These are phyloP conservation scores for Begonia masoniana DNA, from an alignment of 306 rosid genomes.

Conservation along the genomic window DNA sequence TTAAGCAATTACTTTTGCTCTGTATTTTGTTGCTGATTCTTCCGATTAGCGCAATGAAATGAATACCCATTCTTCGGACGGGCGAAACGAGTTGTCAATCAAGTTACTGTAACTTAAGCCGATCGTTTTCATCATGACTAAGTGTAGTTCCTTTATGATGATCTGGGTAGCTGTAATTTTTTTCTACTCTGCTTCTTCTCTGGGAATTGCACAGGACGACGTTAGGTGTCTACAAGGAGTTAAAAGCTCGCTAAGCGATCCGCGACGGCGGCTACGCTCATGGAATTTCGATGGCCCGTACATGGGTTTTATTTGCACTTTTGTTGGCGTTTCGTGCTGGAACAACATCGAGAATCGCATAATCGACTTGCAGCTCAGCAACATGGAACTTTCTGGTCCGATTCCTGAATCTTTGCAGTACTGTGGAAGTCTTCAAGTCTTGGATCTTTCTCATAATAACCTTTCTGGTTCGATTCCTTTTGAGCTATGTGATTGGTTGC, in stretches of 20 bases:
- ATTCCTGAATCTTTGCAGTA: slow-evolving; percentile 35
- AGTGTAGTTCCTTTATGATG: no score
- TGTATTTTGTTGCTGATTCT: no score
- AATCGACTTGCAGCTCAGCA: slow-evolving; percentile 24
- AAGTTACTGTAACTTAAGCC: no score
- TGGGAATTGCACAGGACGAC: slow-evolving; percentile 21
- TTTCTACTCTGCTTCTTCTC: neutral
- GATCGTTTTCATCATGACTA: no score
- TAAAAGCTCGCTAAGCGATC: slow-evolving; percentile 16
- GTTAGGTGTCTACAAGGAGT: slow-evolving; percentile 42
- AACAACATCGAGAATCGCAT: slow-evolving; percentile 53
- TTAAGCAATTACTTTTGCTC: no score
- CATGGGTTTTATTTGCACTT: slow-evolving; percentile 38
- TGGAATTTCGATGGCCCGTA: slow-evolving; percentile 49
- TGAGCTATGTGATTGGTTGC: slow-evolving; percentile 56
- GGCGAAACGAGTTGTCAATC: no score
- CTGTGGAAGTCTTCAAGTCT: slow-evolving; percentile 35
- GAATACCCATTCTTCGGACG: no score
- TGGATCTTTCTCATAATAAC: slow-evolving; percentile 47
- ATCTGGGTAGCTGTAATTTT: no score
- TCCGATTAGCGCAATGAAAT: no score
- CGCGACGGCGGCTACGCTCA: slow-evolving; percentile 5
- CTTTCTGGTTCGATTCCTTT: slow-evolving; percentile 34
- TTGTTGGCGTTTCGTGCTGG: slow-evolving; percentile 54
- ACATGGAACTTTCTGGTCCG: slow-evolving; percentile 35